These are phyloP conservation scores for Tricholoma terreum DNA, from an alignment of 768 basidiomycete genomes.

Conservation along the genomic window DNA sequence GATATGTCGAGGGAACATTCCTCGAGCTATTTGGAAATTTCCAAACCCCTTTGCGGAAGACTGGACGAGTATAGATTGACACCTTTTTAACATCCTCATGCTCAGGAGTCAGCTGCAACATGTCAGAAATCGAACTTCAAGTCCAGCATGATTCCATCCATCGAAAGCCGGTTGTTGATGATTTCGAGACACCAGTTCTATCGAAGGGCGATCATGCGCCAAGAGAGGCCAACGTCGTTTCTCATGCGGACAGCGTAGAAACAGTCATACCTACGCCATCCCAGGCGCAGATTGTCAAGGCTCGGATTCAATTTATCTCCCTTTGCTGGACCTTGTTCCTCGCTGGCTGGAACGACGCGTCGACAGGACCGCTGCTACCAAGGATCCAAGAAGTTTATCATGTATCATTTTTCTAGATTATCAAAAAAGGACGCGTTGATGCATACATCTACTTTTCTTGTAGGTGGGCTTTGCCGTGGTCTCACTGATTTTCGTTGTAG, in stretches of 20 bases:
- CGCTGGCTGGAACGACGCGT: conserved; percentile 77
- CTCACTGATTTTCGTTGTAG: conserved; percentile 54
- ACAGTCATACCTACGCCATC: conserved; percentile 11
- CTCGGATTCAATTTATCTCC: conserved; percentile 47
- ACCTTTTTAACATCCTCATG: too few species aligned
- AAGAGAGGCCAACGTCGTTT: background rate
- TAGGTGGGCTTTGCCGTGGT: conserved; percentile 51
- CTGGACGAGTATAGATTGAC: too few species aligned
- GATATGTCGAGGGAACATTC: too few species aligned
- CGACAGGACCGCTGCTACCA: conserved; percentile 71
- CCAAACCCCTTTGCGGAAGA: too few species aligned
- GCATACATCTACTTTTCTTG: background rate
- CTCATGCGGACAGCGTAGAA: background rate
- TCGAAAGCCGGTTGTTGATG: background rate
- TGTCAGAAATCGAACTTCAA: background rate
- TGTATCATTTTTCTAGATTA: conserved; percentile 40
- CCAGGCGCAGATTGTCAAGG: conserved; percentile 19
- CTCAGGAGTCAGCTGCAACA: background rate
- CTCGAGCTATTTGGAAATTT: too few species aligned
- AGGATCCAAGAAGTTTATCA: conserved; percentile 58
- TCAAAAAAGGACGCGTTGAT: background rate
- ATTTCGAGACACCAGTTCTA: background rate
- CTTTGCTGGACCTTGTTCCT: conserved; percentile 58
- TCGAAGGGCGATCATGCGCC: background rate
- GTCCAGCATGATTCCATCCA: background rate